phyloP scores from a whole-genome alignment of 441 rosid genomes.

The Jatropha podagrica region DNA sequence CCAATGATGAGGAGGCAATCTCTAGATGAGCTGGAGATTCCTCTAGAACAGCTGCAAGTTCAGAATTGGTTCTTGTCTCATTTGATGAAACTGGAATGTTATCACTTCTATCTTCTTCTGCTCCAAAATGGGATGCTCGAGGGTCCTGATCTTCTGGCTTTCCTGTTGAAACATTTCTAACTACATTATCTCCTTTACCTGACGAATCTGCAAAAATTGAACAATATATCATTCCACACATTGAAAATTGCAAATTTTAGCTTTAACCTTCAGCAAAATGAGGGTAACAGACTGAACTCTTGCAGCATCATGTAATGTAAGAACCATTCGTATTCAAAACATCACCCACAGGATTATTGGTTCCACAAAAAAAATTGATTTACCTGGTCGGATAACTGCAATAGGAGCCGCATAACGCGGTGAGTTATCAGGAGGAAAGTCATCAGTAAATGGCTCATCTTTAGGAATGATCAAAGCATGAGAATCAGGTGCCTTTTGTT shows the following conservation, averaged over 20 bases:
- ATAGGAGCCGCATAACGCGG: slow-evolving; percentile 45
- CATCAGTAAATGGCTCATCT: slow-evolving; percentile 56
- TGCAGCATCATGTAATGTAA: background rate
- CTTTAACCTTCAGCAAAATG: background rate
- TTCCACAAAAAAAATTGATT: slow-evolving; percentile 4
- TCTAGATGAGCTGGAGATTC: slow-evolving; percentile 50
- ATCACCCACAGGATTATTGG: background rate
- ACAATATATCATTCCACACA: slow-evolving; percentile 12
- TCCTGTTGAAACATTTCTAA: slow-evolving; percentile 28
- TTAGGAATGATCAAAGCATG: slow-evolving; percentile 46
- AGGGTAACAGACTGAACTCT: background rate
- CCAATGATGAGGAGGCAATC: slow-evolving; percentile 66
- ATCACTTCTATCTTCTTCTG: slow-evolving; percentile 32
- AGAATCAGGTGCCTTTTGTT: slow-evolving; percentile 29
- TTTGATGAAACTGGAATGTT: slow-evolving; percentile 28
- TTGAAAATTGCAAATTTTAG: background rate
- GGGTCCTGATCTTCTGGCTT: slow-evolving; percentile 31
- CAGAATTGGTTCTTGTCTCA: slow-evolving; percentile 31
- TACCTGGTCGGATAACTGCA: slow-evolving; percentile 58
- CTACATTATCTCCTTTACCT: slow-evolving; percentile 25
- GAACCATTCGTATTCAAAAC: background rate
- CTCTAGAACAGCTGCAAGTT: slow-evolving; percentile 32
- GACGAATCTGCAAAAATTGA: slow-evolving; percentile 32
- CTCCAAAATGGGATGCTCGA: slow-evolving; percentile 30
- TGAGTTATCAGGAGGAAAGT: slow-evolving; percentile 22